phyloP scores from a whole-genome alignment of 345 rosid genomes.

The Trapa bicornis region DNA sequence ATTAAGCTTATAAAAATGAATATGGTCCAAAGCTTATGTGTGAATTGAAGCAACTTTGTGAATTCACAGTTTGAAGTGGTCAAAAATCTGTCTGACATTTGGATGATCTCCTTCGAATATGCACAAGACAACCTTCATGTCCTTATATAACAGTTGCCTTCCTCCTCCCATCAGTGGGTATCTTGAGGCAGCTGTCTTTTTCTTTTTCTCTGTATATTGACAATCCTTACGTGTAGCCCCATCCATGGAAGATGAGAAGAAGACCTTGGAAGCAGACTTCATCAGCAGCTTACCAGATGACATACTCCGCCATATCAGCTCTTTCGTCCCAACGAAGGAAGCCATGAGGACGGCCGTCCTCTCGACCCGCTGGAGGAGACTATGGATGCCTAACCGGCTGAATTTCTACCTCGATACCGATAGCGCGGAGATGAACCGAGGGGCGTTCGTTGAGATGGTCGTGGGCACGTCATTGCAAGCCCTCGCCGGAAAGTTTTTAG shows the following conservation, averaged over 20 bases:
- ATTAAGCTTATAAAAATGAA: too few species aligned
- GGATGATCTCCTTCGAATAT: too few species aligned
- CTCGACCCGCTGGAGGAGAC: constrained; percentile 12
- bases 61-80: too few species aligned
- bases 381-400: constrained; percentile 7
- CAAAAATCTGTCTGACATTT: too few species aligned
- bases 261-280: neutral
- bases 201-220: too few species aligned
- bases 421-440: neutral
- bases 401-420: neutral
- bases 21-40: too few species aligned
- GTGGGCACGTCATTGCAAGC: neutral
- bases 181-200: too few species aligned
- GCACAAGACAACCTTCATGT: too few species aligned
- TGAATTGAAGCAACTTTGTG: too few species aligned
- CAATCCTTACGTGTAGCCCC: too few species aligned
- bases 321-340: constrained; percentile 6
- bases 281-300: constrained; percentile 11
- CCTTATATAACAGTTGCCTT: too few species aligned
- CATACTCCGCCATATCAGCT: constrained; percentile 8
- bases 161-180: too few species aligned
- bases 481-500: neutral
- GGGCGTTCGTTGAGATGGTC: neutral
- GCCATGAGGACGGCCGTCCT: constrained; percentile 8
- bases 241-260: neutral